Evolutionary conservation across 2,329 filamentous ascomycete genomes (phyloP).

Genomic region (Didymella keratinophila): DNA sequence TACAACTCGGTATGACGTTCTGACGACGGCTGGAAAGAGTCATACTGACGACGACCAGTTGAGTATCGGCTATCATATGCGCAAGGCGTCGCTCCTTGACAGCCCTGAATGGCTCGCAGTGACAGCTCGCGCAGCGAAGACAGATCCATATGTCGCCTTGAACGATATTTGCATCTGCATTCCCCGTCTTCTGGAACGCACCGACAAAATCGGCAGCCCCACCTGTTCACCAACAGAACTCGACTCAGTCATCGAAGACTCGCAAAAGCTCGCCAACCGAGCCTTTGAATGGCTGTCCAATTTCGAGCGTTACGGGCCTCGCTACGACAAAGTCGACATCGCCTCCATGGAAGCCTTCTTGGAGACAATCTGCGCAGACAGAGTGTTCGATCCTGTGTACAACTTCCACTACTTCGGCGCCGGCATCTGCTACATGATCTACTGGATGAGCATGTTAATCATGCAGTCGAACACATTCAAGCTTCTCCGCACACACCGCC

Average conservation of each 20-base stretch:
- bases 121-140: conserved; percentile 40
- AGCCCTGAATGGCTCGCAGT: conserved; percentile 45
- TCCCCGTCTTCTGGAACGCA: conserved; percentile 46
- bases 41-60: conserved; percentile 33
- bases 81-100: conserved; percentile 48
- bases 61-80: conserved; percentile 45
- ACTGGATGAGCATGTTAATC: conserved; percentile 50
- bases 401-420: conserved; percentile 44
- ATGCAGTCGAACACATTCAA: conserved; percentile 47
- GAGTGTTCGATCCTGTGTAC: conserved; percentile 41
- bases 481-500: conserved; percentile 33
- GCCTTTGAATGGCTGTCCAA: conserved; percentile 42
- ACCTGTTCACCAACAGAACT: conserved; percentile 21
- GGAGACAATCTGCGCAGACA: conserved; percentile 35
- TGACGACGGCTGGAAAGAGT: neutral
- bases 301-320: conserved; percentile 43
- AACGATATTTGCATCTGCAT: conserved; percentile 46
- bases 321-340: conserved; percentile 38
- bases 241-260: conserved; percentile 38
- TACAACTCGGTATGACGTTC: conserved; percentile 41
- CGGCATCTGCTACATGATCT: conserved; percentile 47
- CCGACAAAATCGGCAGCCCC: conserved; percentile 24
- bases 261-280: conserved; percentile 33
- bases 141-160: conserved; percentile 45
- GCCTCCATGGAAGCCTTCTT: conserved; percentile 37